These are phyloP conservation scores for Candida peoriensis DNA, from an alignment of 805 yeast genomes.

Conservation along the genomic window DNA sequence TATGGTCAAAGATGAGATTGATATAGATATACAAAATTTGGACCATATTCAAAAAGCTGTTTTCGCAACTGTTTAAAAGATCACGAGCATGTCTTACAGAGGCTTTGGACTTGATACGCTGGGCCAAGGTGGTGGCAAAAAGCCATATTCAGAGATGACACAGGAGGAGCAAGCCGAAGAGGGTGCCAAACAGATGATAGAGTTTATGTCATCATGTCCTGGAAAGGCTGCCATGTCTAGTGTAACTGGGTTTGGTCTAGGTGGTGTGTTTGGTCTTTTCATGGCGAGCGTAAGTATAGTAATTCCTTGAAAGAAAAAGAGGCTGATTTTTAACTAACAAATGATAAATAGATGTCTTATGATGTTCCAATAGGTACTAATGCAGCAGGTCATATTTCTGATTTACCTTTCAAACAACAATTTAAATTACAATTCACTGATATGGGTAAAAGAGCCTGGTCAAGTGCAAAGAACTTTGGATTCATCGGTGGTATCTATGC, in stretches of 20 bases:
- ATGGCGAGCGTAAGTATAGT: slow-evolving; percentile 56
- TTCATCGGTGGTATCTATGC: slow-evolving; percentile 86
- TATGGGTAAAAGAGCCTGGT: slow-evolving; percentile 85
- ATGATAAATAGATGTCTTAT: slow-evolving; percentile 60
- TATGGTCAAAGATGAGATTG: neutral
- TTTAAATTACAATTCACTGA: slow-evolving; percentile 86
- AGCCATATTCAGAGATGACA: slow-evolving; percentile 64
- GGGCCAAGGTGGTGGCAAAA: slow-evolving; percentile 36
- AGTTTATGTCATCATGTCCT: slow-evolving; percentile 88
- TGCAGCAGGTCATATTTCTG: slow-evolving; percentile 57
- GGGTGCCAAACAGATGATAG: slow-evolving; percentile 81
- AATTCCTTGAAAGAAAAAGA: too few relatives aligned
- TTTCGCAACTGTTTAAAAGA: too few relatives aligned
- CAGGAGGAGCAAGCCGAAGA: slow-evolving; percentile 91
- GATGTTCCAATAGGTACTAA: slow-evolving; percentile 67
- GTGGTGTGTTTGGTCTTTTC: slow-evolving; percentile 88
- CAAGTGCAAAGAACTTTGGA: slow-evolving; percentile 91
- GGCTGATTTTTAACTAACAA: slow-evolving; percentile 4
- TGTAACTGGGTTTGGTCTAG: slow-evolving; percentile 88
- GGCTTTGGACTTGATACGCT: slow-evolving; percentile 39
- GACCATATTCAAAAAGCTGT: neutral
- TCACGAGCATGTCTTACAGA: slow-evolving; percentile 36
- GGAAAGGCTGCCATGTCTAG: slow-evolving; percentile 92
- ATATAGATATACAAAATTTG: too few relatives aligned
- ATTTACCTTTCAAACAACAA: slow-evolving; percentile 88